Percentiles rank a stretch among this genome's conserved stretches.
These are phyloP conservation scores for Bassia scoparia DNA, from an alignment of 148 eudicot genomes.

Conservation along the genomic window DNA sequence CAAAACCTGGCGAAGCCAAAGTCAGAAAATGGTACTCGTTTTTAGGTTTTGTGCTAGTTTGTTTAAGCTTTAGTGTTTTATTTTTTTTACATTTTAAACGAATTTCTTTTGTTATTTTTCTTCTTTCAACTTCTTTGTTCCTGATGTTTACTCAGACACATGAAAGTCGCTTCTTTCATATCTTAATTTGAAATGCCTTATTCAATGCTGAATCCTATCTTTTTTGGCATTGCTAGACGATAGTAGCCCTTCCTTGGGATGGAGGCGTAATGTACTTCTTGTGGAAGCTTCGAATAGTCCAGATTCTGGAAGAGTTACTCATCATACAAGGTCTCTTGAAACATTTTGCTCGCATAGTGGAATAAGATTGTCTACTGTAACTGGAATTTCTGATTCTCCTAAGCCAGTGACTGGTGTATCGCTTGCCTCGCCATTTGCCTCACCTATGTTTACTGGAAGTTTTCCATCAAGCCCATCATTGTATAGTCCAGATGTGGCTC, in stretches of 20 bases:
- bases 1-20: conserved; percentile 44
- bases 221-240: conserved; percentile 41
- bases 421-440: conserved; percentile 63
- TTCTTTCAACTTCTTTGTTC: no score
- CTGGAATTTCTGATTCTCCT: conserved; percentile 40
- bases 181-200: neutral
- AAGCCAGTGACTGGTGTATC: conserved; percentile 55
- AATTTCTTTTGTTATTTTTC: no score
- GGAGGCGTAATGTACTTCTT: conserved; percentile 91
- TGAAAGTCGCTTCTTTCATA: no score
- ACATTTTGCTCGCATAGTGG: conserved; percentile 67
- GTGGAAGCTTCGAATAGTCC: conserved; percentile 89
- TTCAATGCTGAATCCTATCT: neutral
- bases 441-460: conserved; percentile 96
- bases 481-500: conserved; percentile 73
- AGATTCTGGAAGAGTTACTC: conserved; percentile 85
- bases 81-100: no score
- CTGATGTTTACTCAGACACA: no score
- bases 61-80: no score
- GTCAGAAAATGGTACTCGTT: conserved; percentile 41
- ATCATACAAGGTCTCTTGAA: conserved; percentile 91
- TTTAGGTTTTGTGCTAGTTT: conserved; percentile 1
- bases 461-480: conserved; percentile 86
- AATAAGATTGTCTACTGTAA: conserved; percentile 55
- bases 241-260: conserved; percentile 65